A percentile compares a stretch with the other conserved stretches of the same genome.
Evolutionary conservation across 352 stramenopile genomes (phyloP).

Genomic region (Pythium sp.): DNA sequence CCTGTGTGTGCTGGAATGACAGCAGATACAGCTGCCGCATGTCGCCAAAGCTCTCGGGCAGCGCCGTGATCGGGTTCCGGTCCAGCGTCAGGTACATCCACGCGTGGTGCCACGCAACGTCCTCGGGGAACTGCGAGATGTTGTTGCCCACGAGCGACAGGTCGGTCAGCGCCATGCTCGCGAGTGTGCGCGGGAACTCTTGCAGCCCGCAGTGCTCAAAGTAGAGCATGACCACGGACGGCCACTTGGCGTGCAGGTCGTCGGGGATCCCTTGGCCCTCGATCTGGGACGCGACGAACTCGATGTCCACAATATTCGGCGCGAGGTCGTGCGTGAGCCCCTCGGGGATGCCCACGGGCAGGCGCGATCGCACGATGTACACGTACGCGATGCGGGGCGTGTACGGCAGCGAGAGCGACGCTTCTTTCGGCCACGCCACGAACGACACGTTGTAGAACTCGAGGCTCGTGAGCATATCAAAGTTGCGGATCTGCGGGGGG

Average conservation of each 20-base stretch:
- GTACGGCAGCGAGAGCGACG: constrained; percentile 19
- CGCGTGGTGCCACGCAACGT: constrained; percentile 2
- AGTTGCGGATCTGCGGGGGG: constrained; percentile 20
- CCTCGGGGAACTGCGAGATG: constrained; percentile 20
- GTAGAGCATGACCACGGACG: constrained; percentile 27
- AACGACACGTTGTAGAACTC: constrained; percentile 37
- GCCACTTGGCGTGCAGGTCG: constrained; percentile 25
- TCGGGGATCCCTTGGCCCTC: constrained; percentile 2
- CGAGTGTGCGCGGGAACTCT: constrained; percentile 18
- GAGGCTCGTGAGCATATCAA: constrained; percentile 23
- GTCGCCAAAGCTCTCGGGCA: constrained; percentile 8
- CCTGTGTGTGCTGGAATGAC: constrained; percentile 5
- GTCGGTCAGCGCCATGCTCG: constrained; percentile 23
- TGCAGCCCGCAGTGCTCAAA: constrained; percentile 28
- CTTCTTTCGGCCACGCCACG: constrained; percentile 17
- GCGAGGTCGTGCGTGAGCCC: constrained; percentile 24
- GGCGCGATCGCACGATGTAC: constrained; percentile 21
- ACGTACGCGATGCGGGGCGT: constrained; percentile 23
- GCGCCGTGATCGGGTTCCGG: constrained; percentile 21
- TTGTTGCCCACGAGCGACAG: constrained; percentile 33
- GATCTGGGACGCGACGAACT: constrained; percentile 21
- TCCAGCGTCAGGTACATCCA: constrained; percentile 36
- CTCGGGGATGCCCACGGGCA: constrained; percentile 16
- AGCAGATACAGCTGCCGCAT: not conserved
- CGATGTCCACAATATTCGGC: constrained; percentile 25